Evolutionary conservation across 164 flowering plant genomes (phyloP).

Genomic region (Vitis vinifera): ASM3070453v1 NC_081809.1:7536501-7537000

Average conservation of each 20-base stretch:
- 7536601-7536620: slow-evolving; percentile 30
- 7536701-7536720: slow-evolving; percentile 24
- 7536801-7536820: slow-evolving; percentile 6
- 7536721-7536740: not conserved
- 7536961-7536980: too few species aligned
- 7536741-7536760: slow-evolving; percentile 19
- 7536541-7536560: slow-evolving; percentile 21
- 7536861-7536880: too few species aligned
- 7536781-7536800: slow-evolving; percentile 21
- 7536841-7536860: slow-evolving; percentile 16
- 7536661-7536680: slow-evolving; percentile 15
- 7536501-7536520: not conserved
- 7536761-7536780: slow-evolving; percentile 13
- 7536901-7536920: too few species aligned
- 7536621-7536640: slow-evolving; percentile 21
- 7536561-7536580: slow-evolving; percentile 14
- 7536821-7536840: slow-evolving; percentile 13
- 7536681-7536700: slow-evolving; percentile 30
- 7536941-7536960: too few species aligned
- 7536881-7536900: too few species aligned
- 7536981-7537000: too few species aligned
- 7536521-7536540: slow-evolving; percentile 19
- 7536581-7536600: slow-evolving; percentile 15
- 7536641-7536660: slow-evolving; percentile 22
- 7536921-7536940: too few species aligned